Evolutionary conservation across 106 monocot species (phyloP), one percentile per base, ranked within the genome.

Genomic region (Apostasia ramifera): DNA sequence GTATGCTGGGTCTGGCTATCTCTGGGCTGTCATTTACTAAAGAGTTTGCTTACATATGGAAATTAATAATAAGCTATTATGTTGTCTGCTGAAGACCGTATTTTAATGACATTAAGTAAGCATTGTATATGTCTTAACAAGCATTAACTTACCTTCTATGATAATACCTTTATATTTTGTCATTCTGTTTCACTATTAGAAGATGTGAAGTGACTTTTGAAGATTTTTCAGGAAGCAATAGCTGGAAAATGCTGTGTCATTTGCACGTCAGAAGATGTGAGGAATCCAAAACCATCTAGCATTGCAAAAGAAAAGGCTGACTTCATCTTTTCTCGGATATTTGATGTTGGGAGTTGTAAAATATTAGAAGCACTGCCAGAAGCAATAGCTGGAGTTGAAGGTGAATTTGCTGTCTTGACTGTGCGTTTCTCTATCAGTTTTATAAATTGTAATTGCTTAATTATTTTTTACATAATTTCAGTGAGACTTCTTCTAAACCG

Each of bases 181-280:
- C 26, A 26, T 26, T 26, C 26, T 26, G 26, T 26, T 64, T n/a
- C 48, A 8, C 48, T 43, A 65, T 65, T 48, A 65, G 10, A 8
- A 48, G 48, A 65, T 14, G 45, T 48, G 47, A 65, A 47, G 10
- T 65, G 8, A 65, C 44, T 62, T 43, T 37, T 43, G 15, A 65
- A 43, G 15, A 57, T 66, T 1, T 59, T 59, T 55, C 59, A 87
- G 87, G 87, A 87, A 78, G 71, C 83, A 63, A 72, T 87, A 59
- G 77, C 77, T 74, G 87, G 80, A 51, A 87, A 83, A 66, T 87
- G 87, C 61, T 63, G 48, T 75, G 87, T 87, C 4, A 70, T 82
- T 50, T 87, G 83, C 71, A 77, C 71, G 6, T 83, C 74, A 59
- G 59, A 62, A 37, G 87, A 87, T 66, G 61, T 63, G 55, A 77